Evolutionary conservation across 148 eudicot species (phyloP), one percentile per base, ranked within the genome.

Genomic region (Dianthus caryophyllus): DNA sequence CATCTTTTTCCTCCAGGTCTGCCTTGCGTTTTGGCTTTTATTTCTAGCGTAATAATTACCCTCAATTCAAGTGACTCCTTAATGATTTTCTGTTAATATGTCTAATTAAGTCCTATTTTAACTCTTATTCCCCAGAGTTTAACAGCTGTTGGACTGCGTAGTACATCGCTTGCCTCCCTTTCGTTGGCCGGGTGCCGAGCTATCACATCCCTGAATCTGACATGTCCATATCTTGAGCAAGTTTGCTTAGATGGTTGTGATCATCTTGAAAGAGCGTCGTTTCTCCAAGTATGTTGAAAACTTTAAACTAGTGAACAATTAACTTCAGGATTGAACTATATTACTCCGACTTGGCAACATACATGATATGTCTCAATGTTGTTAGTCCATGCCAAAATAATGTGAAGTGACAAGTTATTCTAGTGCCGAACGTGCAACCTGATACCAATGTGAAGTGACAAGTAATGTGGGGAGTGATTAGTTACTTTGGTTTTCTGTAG

Each of bases 201-300:
- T 33, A 71, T 87, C 78, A 83, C 85, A 18, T 76, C 82, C 67
- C 80, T 93, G 64, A 83, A 81, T 55, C 84, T 89, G 66, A 62
- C 25, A 63, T 93, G 96, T 81, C 96, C 91, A 39, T 78, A 68
- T 74, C 91, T 92, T 65, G 93, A 85, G 76, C 81, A 83, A 73
- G 89, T 94, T 58, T 84, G 88, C 56, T 71, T 94, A 72, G 95
- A 90, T 84, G 96, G 98, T 31, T 94, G 98, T 79, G 98, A 94
- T 82, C 98, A 88, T 85, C 97, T 94, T 66, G 92, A 94, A 84
- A 80, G 78, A 75, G 97, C 97, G 58, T 84, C 84, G 55, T 94
- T 94, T 81, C 72, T 73, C 61, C 92, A 92, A n/a, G 98, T 94
- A 82, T 83, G 87, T 76, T 61, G 55, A 6, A 36, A 39, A 24